phyloP scores from a whole-genome alignment of 257 asterid species.

The Nicotiana tomentosiformis region DNA sequence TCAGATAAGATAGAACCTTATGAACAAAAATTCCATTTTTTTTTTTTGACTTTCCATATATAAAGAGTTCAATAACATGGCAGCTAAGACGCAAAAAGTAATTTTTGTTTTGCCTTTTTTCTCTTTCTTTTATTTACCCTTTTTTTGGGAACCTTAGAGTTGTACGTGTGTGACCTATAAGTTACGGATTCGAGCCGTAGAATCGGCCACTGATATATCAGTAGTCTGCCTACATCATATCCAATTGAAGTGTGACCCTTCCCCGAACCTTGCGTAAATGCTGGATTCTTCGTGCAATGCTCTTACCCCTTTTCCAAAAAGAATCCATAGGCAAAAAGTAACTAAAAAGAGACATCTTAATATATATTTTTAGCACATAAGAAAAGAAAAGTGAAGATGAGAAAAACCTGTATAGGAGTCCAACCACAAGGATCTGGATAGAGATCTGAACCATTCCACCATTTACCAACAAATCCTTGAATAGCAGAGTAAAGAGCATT shows the following conservation, averaged over 20 bases:
- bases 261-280: no score
- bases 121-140: no score
- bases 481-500: conserved; percentile 67
- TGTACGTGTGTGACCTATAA: no score
- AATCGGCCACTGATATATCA: rapidly evolving
- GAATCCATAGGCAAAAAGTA: not conserved
- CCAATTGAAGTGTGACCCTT: no score
- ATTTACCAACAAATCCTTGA: conserved; percentile 86
- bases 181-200: no score
- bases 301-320: not conserved
- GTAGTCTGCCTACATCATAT: no score
- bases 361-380: no score
- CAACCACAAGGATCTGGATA: conserved; percentile 99
- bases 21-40: not conserved
- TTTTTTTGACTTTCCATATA: not conserved
- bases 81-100: not conserved
- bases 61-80: not conserved
- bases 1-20: not conserved
- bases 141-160: not conserved
- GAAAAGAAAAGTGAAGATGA: not conserved
- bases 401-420: conserved; percentile 85
- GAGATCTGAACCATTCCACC: conserved; percentile 99
- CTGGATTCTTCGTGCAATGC: rapidly evolving
- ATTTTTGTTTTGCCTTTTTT: not conserved
- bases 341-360: not conserved